These are phyloP conservation scores for Flammula alnicola DNA, from an alignment of 1,284 basidiomycete species.

Conservation along the genomic window DNA sequence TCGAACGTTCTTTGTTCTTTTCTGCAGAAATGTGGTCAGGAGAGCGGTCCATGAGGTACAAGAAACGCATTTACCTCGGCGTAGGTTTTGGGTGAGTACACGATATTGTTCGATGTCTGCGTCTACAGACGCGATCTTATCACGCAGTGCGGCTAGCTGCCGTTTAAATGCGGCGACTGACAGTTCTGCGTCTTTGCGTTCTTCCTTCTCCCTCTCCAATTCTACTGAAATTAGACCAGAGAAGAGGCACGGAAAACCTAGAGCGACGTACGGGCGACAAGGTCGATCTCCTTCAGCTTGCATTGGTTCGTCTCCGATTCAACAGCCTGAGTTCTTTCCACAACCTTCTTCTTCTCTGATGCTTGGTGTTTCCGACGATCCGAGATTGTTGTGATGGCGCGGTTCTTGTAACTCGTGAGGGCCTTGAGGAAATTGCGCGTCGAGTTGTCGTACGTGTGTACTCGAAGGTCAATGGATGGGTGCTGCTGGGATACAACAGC, in stretches of 20 bases:
- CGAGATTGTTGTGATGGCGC: slow-evolving; percentile 64
- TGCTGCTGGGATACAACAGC: slow-evolving; percentile 57
- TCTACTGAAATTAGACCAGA: slow-evolving; percentile 42
- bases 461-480: slow-evolving; percentile 67
- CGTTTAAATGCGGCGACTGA: slow-evolving; percentile 64
- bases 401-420: slow-evolving; percentile 68
- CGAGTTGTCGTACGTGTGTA: slow-evolving; percentile 64
- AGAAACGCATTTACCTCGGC: slow-evolving; percentile 52
- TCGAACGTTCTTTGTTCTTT: slow-evolving; percentile 68
- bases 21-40: slow-evolving; percentile 44
- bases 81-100: slow-evolving; percentile 58
- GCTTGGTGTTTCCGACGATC: slow-evolving; percentile 60
- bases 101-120: slow-evolving; percentile 73
- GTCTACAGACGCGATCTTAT: slow-evolving; percentile 61
- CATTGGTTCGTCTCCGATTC: slow-evolving; percentile 73
- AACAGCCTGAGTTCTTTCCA: slow-evolving; percentile 58
- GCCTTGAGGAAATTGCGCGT: slow-evolving; percentile 73
- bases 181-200: slow-evolving; percentile 69
- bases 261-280: slow-evolving; percentile 59
- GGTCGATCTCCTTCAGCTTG: slow-evolving; percentile 73
- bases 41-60: neutral
- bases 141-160: slow-evolving; percentile 61
- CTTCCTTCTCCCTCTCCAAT: slow-evolving; percentile 70
- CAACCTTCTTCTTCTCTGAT: slow-evolving; percentile 60
- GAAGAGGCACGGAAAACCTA: slow-evolving; percentile 9